These are phyloP conservation scores for Populus hybrid DNA, from an alignment of 441 rosid species.

Conservation along the genomic window DNA sequence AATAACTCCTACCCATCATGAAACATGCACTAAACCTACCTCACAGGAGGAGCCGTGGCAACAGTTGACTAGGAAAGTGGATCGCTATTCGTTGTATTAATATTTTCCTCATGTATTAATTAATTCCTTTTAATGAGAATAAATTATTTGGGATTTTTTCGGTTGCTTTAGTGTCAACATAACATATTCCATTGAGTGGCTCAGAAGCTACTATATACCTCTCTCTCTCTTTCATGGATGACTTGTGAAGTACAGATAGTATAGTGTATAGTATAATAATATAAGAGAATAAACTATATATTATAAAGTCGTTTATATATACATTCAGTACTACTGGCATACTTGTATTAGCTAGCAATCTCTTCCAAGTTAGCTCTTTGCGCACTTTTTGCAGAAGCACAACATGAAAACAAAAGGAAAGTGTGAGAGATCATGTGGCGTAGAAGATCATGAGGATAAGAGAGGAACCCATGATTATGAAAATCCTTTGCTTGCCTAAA, in stretches of 20 bases:
- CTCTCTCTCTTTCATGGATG: slow-evolving; percentile 12
- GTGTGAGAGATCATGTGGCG: background rate
- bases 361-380: slow-evolving; percentile 17
- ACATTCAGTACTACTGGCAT: slow-evolving; percentile 6
- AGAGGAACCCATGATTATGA: slow-evolving; percentile 12
- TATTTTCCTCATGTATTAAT: background rate
- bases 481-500: slow-evolving; percentile 29
- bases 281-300: background rate
- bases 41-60: background rate
- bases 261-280: background rate
- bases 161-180: slow-evolving; percentile 29
- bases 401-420: background rate
- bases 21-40: no score
- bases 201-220: slow-evolving; percentile 25
- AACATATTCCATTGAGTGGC: slow-evolving; percentile 36
- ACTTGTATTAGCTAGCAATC: slow-evolving; percentile 1
- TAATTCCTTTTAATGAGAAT: background rate
- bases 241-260: slow-evolving; percentile 23
- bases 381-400: background rate
- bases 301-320: slow-evolving; percentile 14
- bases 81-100: background rate
- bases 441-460: background rate
- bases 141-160: background rate
- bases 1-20: no score
- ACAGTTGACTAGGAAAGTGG: background rate